These are phyloP conservation scores for Fusarium oxysporum DNA, from an alignment of 2,329 filamentous ascomycete genomes.

Conservation along the genomic window DNA sequence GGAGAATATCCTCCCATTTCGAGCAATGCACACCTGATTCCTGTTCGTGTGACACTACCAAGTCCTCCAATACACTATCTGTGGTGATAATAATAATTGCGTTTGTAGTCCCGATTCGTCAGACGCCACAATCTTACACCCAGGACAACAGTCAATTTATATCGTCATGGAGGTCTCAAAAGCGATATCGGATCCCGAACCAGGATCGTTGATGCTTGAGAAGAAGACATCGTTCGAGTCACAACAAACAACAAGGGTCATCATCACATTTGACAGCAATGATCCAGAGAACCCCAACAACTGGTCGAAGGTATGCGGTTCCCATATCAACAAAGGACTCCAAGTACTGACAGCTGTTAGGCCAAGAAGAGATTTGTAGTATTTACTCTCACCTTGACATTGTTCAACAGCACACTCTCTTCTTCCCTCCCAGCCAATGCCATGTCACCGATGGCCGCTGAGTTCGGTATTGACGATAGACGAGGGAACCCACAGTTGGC, in stretches of 20 bases:
- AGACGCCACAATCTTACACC: background rate
- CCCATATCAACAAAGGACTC: fast-evolving
- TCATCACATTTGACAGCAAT: background rate
- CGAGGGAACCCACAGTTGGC: slow-evolving; percentile 13
- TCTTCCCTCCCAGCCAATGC: slow-evolving; percentile 18
- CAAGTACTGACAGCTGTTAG: background rate
- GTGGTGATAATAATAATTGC: background rate
- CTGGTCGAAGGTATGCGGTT: background rate
- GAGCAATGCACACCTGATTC: background rate
- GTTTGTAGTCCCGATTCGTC: background rate
- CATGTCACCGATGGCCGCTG: background rate
- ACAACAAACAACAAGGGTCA: background rate
- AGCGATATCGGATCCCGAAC: background rate
- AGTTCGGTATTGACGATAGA: background rate
- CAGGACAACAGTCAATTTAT: no score
- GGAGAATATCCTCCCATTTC: background rate
- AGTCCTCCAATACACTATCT: background rate
- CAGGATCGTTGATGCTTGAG: background rate
- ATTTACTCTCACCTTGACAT: slow-evolving; percentile 5
- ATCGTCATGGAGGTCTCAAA: slow-evolving; percentile 1
- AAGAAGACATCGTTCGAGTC: background rate
- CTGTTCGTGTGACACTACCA: background rate
- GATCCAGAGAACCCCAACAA: slow-evolving; percentile 14
- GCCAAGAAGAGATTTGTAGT: slow-evolving; percentile 11
- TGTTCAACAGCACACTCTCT: slow-evolving; percentile 2